Base-by-base conservation (phyloP, 2,329 filamentous ascomycete genomes). In the Aspergillus fumigatus region DNA sequence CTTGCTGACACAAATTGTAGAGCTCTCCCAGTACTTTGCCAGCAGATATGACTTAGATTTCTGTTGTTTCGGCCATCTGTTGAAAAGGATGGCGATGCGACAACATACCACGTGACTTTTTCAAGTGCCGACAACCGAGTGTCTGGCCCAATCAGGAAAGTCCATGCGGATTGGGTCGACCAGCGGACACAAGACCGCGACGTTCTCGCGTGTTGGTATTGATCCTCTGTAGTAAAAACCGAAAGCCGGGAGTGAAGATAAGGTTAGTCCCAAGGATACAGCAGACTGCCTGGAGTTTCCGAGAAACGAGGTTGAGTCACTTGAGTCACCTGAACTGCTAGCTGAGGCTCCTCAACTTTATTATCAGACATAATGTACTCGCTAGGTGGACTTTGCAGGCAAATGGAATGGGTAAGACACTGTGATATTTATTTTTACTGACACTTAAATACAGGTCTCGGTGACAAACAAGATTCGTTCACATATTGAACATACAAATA, bases 121-220 rank as follows among this genome's bases (percentile, higher is more conserved):
- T 9, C 35, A 43, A 2, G 17, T 52, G 58, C 56, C 58, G 58
- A 50, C 47, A 40, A 32, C 51, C 54, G 50, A 52, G 23, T 19
- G 21, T 45, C 19, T 23, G 21, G 25, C 58, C 61, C 48, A 38
- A 60, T 61, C 32, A 29, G 63, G 63, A 45, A 65, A 53, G 63
- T 65, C 61, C 57, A 59, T 52, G 61, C 63, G 60, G 53, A 27
- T 6, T 5, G 10, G n/a, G 17, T 43, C 35, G 25, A 38, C 17
- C 32, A 59, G 51, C 45, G 52, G 43, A 32, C 41, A 51, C 23
- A 50, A 58, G 45, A 25, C 53, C 51, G 53, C 32, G 5, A 35
- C 4, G 14, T 17, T 6, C 11, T n/a, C n/a, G n/a, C n/a, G n/a
- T n/a, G n/a, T n/a, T n/a, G n/a, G n/a, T n/a, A 3, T 10, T 29